A percentile compares a stretch with the other conserved stretches of the same genome.
These are phyloP conservation scores for Crinitomyces ghanaensis DNA, from an alignment of 805 yeast species.

Conservation along the genomic window DNA sequence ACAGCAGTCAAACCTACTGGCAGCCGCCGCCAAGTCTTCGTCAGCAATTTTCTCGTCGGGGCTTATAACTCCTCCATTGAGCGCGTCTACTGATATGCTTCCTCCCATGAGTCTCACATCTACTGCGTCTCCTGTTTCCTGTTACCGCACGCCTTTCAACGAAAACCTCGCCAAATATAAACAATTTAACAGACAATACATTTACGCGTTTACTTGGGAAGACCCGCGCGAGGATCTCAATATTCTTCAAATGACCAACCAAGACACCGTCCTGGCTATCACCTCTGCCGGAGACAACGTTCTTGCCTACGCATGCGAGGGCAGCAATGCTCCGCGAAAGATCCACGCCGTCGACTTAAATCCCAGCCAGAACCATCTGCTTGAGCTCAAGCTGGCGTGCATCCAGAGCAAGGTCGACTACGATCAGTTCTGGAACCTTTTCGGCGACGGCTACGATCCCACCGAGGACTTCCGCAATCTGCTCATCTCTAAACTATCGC, in stretches of 20 bases:
- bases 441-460: conserved; percentile 69
- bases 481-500: conserved; percentile 45
- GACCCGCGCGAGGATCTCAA: conserved; percentile 73
- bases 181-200: conserved; percentile 68
- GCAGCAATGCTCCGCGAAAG: conserved; percentile 61
- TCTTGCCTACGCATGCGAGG: conserved; percentile 57
- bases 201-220: conserved; percentile 86
- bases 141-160: conserved; percentile 70
- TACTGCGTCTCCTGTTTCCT: no score
- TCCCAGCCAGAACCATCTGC: conserved; percentile 71
- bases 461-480: conserved; percentile 41
- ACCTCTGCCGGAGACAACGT: conserved; percentile 83
- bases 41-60: conserved; percentile 38
- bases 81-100: conserved; percentile 54
- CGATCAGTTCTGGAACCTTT: conserved; percentile 59
- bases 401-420: conserved; percentile 42
- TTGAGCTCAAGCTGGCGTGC: conserved; percentile 68
- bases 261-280: conserved; percentile 69
- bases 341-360: conserved; percentile 80
- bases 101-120: no score
- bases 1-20: conserved; percentile 44
- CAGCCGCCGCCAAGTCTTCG: conserved; percentile 61
- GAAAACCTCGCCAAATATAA: conserved; percentile 54
- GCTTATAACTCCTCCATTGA: conserved; percentile 60
- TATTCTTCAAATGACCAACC: conserved; percentile 46